These are phyloP conservation scores for Phytopythium oedochilum DNA, from an alignment of 352 stramenopile genomes.

Conservation along the genomic window DNA sequence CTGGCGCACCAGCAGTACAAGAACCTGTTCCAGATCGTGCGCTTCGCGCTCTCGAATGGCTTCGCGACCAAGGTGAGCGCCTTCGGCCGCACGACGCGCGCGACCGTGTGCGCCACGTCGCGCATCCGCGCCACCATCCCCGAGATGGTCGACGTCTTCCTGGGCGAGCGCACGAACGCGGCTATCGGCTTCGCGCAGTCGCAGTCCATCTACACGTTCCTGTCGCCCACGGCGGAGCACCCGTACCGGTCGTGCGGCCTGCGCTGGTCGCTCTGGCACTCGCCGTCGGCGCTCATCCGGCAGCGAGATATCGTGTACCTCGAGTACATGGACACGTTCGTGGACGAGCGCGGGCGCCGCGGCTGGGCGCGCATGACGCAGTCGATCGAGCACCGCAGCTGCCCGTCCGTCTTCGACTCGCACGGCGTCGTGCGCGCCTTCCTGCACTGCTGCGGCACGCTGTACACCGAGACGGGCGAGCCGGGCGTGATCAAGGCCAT, in stretches of 20 bases:
- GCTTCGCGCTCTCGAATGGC: slow-evolving; percentile 27
- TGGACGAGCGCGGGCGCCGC: slow-evolving; percentile 43
- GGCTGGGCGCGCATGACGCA: slow-evolving; percentile 61
- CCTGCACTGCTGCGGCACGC: slow-evolving; percentile 50
- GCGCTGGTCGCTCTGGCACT: slow-evolving; percentile 65
- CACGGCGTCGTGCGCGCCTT: slow-evolving; percentile 54
- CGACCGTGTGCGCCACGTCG: slow-evolving; percentile 38
- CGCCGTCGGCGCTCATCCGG: slow-evolving; percentile 49
- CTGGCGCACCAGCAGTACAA: slow-evolving; percentile 27
- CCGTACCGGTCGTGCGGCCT: slow-evolving; percentile 48
- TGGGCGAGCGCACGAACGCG: slow-evolving; percentile 50
- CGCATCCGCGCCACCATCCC: slow-evolving; percentile 43
- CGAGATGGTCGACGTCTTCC: slow-evolving; percentile 57
- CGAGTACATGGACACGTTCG: slow-evolving; percentile 64
- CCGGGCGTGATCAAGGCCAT: slow-evolving; percentile 43
- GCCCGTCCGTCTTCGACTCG: slow-evolving; percentile 38
- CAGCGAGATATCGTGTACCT: slow-evolving; percentile 59
- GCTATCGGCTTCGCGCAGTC: slow-evolving; percentile 60
- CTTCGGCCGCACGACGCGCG: slow-evolving; percentile 44
- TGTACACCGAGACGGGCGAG: slow-evolving; percentile 56
- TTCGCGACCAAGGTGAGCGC: slow-evolving; percentile 48
- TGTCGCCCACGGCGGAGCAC: slow-evolving; percentile 35
- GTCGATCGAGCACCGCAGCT: slow-evolving; percentile 62
- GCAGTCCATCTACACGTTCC: slow-evolving; percentile 48
- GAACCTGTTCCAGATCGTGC: slow-evolving; percentile 38